Base-by-base conservation (phyloP, 2,329 filamentous ascomycete genomes). In the Lecanicillium sp. region DNA sequence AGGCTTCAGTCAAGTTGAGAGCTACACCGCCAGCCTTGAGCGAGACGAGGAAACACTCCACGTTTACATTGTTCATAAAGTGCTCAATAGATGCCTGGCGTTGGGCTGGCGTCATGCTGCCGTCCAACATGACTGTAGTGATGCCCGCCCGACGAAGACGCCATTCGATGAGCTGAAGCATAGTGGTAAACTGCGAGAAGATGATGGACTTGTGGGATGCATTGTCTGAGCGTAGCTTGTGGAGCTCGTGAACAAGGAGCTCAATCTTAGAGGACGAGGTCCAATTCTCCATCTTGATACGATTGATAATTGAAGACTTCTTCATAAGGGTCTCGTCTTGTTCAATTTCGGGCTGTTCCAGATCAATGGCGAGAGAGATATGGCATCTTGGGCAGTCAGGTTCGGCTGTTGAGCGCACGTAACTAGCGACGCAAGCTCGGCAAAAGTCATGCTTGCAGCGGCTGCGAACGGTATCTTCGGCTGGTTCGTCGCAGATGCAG, bases 251-350 rank as follows among this genome's bases (percentile, higher is more conserved):
- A 9, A 96, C 83, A 5, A 98, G 76, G 58, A 94, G 80, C 64
- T 98, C 92, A 48, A 98, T 98, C 67, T 98, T 98, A 45, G 89
- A 95, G 1, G 88, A 95, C 0, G 87, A 95, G 0, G 88, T 95
- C 92, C 92, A 98, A 53, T 96, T 85, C 58, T 94, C 86, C 89
- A 96, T 95, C 62, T 90, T 87, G 64, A 98, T 96, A 40, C 92
- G 85, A 59, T 96, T 96, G 70, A 96, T 94, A 59, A 98, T 98
- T 2, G 88, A 95, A 12, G 80, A 89, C 64, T 95, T 95, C 73
- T 95, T 95, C 43, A 95, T 80, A 6, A 80, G 65, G 2, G 78
- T 73, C 57, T 90, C 85, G 45, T 95, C 86, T 60, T 95, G 89
- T 61, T 95, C 89, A 38, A 95, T 89, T 49, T 94, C 89, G 0